Evolutionary conservation across 2,329 filamentous ascomycete species (phyloP), one percentile per base, ranked within the genome.

Genomic region (Cladosporium colombiae): DNA sequence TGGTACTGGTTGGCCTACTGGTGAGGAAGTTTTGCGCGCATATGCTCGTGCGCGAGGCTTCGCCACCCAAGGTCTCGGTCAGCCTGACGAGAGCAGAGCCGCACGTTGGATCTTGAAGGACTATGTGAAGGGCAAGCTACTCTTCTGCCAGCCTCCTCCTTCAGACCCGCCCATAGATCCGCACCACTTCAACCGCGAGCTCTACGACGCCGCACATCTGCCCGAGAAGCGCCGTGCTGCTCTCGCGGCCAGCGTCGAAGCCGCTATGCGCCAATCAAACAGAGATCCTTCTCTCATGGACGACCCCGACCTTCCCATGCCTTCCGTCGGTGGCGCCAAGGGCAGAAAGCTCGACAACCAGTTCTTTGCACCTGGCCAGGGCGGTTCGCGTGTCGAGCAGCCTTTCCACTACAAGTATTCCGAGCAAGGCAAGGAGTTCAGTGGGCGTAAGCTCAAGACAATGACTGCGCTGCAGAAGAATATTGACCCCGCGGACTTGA

Each of bases 51-150:
- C 95, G 18, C 85, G 96, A 76, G 95, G 95, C 13, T 99, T 96
- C 81, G 89, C 91, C 66, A 97, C 93, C 5, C 89, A 91, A 63
- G 95, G 95, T 74, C 69, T 73, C 10, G 94, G 95, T 10, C 91
- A 95, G 75, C 94, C 95, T 0, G 95, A 99, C 74, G 93, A 97
- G 81, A 96, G 93, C 1, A 87, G 95, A 72, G 95, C 95, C 7
- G 93, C 94, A 5, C 87, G 95, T 62, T 91, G 92, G 71, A 85
- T 99, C 18, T 85, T 99, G 29, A 99, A 99, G 78, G 95, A 99
- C 80, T 99, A 98, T 74, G 95, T 99, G 71, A 96, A 90, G 76
- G 95, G 95, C 68, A 98, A 97, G 80, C 86, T 99, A 0, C 85
- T 98, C 6, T 98, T 90, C 81, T 95, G 93, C 71, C 89, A 94